Evolutionary conservation across 2,329 filamentous ascomycete genomes (phyloP).

Genomic region (Aspergillus tamarii): DNA sequence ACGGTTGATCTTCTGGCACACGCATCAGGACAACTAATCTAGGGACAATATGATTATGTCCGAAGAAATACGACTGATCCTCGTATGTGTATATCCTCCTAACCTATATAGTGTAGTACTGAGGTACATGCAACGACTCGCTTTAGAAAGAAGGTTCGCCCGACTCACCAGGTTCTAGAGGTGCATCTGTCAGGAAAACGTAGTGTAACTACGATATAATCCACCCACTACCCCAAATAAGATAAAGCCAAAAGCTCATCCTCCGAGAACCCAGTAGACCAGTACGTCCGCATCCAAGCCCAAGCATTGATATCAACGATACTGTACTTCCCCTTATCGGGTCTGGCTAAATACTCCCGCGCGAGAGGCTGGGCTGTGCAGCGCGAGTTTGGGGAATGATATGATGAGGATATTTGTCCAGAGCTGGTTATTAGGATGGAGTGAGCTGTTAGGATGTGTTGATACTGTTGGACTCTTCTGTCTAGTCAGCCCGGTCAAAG

Average conservation of each 20-base stretch:
- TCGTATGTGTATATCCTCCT: neutral
- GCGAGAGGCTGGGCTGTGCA: neutral
- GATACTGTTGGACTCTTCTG: neutral
- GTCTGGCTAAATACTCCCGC: neutral
- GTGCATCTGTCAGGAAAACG: neutral
- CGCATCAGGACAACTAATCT: neutral
- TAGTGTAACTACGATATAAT: neutral
- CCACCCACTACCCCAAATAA: neutral
- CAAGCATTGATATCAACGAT: constrained; percentile 11
- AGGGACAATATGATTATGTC: neutral
- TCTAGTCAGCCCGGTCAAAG: no score
- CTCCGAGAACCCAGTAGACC: neutral
- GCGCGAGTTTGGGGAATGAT: neutral
- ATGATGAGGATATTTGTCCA: neutral
- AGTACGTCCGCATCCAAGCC: constrained; percentile 2
- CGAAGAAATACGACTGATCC: neutral
- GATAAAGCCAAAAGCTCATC: neutral
- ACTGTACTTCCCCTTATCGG: neutral
- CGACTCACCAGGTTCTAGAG: neutral
- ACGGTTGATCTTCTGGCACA: neutral
- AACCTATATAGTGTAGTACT: neutral
- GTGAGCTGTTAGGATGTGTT: neutral
- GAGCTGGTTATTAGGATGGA: neutral
- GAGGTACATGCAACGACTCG: neutral
- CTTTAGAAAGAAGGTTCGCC: neutral